A percentile compares a stretch with the other conserved stretches of the same genome.
Conservation (phyloP, 176 grass and related monocot species). For the Zoysia pacifica region DNA sequence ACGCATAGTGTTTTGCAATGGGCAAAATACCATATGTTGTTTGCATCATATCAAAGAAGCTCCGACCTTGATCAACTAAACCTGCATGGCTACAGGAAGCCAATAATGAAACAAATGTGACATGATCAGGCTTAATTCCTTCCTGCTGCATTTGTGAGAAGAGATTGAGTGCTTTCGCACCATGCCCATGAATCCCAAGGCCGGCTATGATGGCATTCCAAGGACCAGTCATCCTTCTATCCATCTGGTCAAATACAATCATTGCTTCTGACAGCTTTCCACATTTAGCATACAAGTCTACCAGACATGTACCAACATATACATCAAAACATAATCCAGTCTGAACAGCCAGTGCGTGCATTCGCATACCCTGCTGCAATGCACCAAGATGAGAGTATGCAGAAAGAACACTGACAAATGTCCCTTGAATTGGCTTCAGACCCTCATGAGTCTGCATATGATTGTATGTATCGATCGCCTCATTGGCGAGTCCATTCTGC, state of each 20-base stretch:
- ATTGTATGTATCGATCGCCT: conserved; percentile 54
- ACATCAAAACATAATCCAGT: conserved; percentile 58
- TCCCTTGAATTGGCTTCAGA: conserved; percentile 61
- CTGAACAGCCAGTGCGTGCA: conserved; percentile 52
- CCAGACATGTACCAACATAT: conserved; percentile 63
- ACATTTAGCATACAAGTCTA: conserved; percentile 82
- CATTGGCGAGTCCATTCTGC: conserved; percentile 67
- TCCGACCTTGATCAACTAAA: conserved; percentile 64
- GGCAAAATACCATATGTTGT: conserved; percentile 49
- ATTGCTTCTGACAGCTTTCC: conserved; percentile 59
- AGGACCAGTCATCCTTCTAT: conserved; percentile 47
- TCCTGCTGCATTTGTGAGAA: conserved; percentile 74
- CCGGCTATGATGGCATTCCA: conserved; percentile 77
- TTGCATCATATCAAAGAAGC: conserved; percentile 64
- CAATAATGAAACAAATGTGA: conserved; percentile 77
- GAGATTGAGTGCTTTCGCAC: conserved; percentile 38
- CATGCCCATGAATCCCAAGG: conserved; percentile 68
- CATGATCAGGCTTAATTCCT: conserved; percentile 66
- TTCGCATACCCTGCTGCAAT: conserved; percentile 67
- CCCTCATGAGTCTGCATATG: conserved; percentile 50
- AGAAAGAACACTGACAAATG: conserved; percentile 66
- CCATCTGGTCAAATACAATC: conserved; percentile 57
- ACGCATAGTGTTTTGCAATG: conserved; percentile 60
- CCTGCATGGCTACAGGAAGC: conserved; percentile 74
- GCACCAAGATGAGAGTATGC: conserved; percentile 72